Evolutionary conservation across 2,329 filamentous ascomycete genomes (phyloP).

Genomic region (Aspergillus fijiensis): DNA sequence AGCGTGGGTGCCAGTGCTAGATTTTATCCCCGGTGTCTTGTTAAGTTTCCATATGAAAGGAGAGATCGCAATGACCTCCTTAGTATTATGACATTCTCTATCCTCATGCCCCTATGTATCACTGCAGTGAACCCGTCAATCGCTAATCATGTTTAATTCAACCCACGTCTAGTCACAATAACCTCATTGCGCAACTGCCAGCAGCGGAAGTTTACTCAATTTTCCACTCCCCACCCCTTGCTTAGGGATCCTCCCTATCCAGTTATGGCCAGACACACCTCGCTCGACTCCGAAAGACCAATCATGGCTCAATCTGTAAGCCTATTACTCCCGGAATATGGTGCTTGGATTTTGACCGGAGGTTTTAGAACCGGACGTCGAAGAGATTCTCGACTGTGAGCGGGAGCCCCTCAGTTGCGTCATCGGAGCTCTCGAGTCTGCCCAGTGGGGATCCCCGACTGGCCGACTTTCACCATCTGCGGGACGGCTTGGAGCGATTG

Average conservation of each 20-base stretch:
- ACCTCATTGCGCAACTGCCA: neutral
- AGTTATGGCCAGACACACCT: conserved; percentile 42
- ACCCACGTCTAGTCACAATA: neutral
- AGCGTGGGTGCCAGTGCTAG: neutral
- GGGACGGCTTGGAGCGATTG: conserved; percentile 78
- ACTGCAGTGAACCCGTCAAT: neutral
- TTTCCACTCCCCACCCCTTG: neutral
- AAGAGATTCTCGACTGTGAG: conserved; percentile 56
- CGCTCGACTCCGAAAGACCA: conserved; percentile 55
- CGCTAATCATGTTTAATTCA: neutral
- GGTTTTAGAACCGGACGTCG: conserved; percentile 49
- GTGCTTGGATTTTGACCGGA: conserved; percentile 3
- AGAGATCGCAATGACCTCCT: neutral
- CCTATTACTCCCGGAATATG: conserved; percentile 4
- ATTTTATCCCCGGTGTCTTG: neutral
- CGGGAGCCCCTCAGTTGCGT: conserved; percentile 46
- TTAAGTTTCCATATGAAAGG: neutral
- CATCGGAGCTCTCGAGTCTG: conserved; percentile 44
- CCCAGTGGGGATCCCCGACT: conserved; percentile 53
- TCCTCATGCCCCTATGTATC: neutral
- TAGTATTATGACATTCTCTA: neutral
- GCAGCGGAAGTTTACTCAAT: neutral
- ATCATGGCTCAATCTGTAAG: conserved; percentile 57
- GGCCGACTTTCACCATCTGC: conserved; percentile 71
- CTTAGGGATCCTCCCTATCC: neutral